These are phyloP conservation scores for Ogataea henricii DNA, from an alignment of 805 yeast genomes.

Conservation along the genomic window DNA sequence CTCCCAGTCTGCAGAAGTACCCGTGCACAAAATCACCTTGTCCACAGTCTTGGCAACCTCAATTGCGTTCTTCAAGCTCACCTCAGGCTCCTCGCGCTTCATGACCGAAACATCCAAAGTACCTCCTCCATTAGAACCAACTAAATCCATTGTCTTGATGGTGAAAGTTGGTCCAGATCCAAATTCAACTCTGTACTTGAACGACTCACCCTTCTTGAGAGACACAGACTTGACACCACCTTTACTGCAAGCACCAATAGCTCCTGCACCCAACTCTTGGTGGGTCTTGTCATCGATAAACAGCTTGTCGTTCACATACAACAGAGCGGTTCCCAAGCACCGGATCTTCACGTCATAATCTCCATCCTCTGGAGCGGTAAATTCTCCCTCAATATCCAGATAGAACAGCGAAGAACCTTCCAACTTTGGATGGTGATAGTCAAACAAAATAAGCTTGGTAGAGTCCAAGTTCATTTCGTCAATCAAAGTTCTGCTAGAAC, in stretches of 20 bases:
- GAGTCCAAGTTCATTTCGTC: slow-evolving; percentile 30
- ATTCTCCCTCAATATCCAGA: slow-evolving; percentile 42
- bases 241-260: slow-evolving; percentile 38
- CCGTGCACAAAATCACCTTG: slow-evolving; percentile 53
- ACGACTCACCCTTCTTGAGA: slow-evolving; percentile 38
- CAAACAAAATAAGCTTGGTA: slow-evolving; percentile 24
- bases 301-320: slow-evolving; percentile 44
- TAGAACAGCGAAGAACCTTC: slow-evolving; percentile 34
- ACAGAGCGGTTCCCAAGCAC: slow-evolving; percentile 44
- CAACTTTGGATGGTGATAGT: slow-evolving; percentile 25
- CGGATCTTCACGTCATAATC: slow-evolving; percentile 43
- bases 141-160: slow-evolving; percentile 19
- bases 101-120: slow-evolving; percentile 27
- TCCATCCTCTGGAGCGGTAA: slow-evolving; percentile 39
- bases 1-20: slow-evolving; percentile 58
- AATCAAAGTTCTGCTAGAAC: slow-evolving; percentile 27
- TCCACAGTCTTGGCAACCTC: slow-evolving; percentile 51
- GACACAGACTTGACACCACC: slow-evolving; percentile 22
- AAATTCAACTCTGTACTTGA: slow-evolving; percentile 42
- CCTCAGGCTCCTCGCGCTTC: slow-evolving; percentile 32
- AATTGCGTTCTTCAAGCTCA: slow-evolving; percentile 44
- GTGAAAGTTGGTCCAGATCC: slow-evolving; percentile 43
- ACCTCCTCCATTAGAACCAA: slow-evolving; percentile 35
- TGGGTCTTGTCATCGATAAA: slow-evolving; percentile 47
- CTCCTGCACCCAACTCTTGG: slow-evolving; percentile 42